Percentiles rank a stretch among this genome's conserved stretches.
These are phyloP conservation scores for Mangifera indica DNA, from an alignment of 345 rosid species.

Conservation along the genomic window DNA sequence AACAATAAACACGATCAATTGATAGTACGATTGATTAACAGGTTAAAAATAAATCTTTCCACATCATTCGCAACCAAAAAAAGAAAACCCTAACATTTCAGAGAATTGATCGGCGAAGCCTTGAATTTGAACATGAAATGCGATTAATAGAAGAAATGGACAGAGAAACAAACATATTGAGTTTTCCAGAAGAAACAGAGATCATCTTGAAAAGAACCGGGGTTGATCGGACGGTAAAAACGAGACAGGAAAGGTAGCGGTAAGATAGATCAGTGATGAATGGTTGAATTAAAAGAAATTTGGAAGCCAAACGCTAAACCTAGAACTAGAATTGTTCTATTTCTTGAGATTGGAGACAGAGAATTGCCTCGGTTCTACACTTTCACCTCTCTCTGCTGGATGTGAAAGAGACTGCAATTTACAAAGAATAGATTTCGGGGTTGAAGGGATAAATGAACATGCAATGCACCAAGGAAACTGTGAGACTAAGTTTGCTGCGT, in stretches of 20 bases:
- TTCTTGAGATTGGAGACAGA: slow-evolving; percentile 30
- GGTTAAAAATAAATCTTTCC: slow-evolving; percentile 1
- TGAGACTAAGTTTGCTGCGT: neutral
- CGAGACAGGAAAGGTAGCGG: slow-evolving; percentile 14
- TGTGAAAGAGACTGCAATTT: neutral
- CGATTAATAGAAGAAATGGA: slow-evolving; percentile 19
- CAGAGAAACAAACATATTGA: slow-evolving; percentile 14
- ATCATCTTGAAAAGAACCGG: slow-evolving; percentile 28
- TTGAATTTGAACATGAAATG: slow-evolving; percentile 31
- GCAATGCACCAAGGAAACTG: neutral
- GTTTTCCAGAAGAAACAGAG: slow-evolving; percentile 29
- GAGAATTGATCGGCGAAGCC: slow-evolving; percentile 29
- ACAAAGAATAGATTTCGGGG: neutral
- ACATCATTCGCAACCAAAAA: neutral
- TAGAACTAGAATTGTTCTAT: slow-evolving; percentile 2
- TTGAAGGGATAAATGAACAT: slow-evolving; percentile 16
- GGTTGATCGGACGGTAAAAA: slow-evolving; percentile 27
- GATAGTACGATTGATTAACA: neutral
- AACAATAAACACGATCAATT: neutral
- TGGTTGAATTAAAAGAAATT: neutral
- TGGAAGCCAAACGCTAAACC: slow-evolving; percentile 18
- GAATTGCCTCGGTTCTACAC: slow-evolving; percentile 41
- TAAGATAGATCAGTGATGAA: slow-evolving; percentile 1
- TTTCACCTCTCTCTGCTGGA: slow-evolving; percentile 22
- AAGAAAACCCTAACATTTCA: slow-evolving; percentile 30